Conservation (phyloP, 805 yeast species). For the Ogataea pignaliae region DNA sequence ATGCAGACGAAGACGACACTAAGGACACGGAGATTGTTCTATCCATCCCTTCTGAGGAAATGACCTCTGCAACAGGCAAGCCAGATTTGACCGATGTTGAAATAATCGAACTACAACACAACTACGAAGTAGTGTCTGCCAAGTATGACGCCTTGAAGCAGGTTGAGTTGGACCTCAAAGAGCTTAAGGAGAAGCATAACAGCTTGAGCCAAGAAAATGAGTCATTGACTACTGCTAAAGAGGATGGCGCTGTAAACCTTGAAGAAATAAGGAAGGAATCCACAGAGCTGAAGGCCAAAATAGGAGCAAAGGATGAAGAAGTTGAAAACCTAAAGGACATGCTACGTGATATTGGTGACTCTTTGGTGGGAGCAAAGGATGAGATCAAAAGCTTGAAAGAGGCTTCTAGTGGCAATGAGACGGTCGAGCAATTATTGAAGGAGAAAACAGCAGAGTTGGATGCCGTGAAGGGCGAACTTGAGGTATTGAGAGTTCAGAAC, state of each 20-base stretch:
- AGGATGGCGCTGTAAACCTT: constrained; percentile 1
- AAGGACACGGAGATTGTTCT: constrained; percentile 18
- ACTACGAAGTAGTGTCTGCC: constrained; percentile 14
- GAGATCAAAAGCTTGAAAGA: constrained; percentile 39
- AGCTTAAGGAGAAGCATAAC: constrained; percentile 4
- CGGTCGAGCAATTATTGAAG: constrained; percentile 1
- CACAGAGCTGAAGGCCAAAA: constrained; percentile 21
- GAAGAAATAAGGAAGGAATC: constrained; percentile 9
- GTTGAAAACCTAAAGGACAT: constrained; percentile 69
- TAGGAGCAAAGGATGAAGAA: constrained; percentile 52
- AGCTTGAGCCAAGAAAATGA: constrained; percentile 1
- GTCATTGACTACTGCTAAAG: not conserved
- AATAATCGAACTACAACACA: constrained; percentile 22
- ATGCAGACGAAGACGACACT: constrained; percentile 12
- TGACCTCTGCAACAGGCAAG: not conserved
- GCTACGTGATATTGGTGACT: constrained; percentile 73
- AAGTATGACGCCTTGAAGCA: constrained; percentile 5
- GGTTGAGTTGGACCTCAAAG: constrained; percentile 4
- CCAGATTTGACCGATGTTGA: constrained; percentile 9
- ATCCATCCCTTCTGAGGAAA: constrained; percentile 4
- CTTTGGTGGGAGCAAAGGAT: constrained; percentile 67
- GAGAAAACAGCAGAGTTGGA: constrained; percentile 18
- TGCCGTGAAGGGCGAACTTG: constrained; percentile 17
- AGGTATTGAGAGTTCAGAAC: constrained; percentile 33
- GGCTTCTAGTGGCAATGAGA: constrained; percentile 3